Evolutionary conservation across 768 basidiomycete genomes (phyloP).

Genomic region (Tylopilus cervinicoccineus): DNA sequence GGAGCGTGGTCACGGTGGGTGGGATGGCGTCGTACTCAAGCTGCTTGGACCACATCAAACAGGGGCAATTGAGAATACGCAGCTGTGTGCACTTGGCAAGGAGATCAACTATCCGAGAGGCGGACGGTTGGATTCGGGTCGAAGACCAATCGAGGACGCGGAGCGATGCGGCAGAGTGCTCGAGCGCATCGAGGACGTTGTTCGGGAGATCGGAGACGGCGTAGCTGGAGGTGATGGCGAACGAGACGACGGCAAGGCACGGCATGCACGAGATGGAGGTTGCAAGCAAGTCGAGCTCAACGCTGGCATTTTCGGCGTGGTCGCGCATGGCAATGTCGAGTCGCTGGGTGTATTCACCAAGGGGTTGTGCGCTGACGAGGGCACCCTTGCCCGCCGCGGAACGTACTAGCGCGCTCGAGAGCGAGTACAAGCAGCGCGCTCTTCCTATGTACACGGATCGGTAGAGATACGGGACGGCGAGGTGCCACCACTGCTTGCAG

Average conservation of each 20-base stretch:
- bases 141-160: constrained; percentile 20
- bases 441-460: constrained; percentile 21
- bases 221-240: constrained; percentile 1
- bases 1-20: constrained; percentile 16
- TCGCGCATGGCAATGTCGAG: constrained; percentile 26
- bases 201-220: not conserved
- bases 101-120: not conserved
- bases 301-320: not conserved
- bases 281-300: constrained; percentile 7
- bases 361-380: constrained; percentile 3
- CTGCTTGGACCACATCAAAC: constrained; percentile 8
- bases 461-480: constrained; percentile 24
- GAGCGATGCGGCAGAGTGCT: constrained; percentile 12
- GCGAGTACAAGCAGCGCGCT: constrained; percentile 15
- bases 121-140: not conserved
- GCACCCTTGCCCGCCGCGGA: constrained; percentile 11
- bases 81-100: constrained; percentile 14
- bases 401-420: constrained; percentile 10
- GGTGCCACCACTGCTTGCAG: constrained; percentile 27
- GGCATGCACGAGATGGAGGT: constrained; percentile 15
- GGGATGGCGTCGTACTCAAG: constrained; percentile 1
- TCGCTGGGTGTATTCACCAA: constrained; percentile 24
- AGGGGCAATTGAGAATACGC: constrained; percentile 11
- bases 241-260: constrained; percentile 20
- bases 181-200: constrained; percentile 15